Base-by-base conservation (phyloP, 306 rosid species). In the Malus orientalis region DNA sequence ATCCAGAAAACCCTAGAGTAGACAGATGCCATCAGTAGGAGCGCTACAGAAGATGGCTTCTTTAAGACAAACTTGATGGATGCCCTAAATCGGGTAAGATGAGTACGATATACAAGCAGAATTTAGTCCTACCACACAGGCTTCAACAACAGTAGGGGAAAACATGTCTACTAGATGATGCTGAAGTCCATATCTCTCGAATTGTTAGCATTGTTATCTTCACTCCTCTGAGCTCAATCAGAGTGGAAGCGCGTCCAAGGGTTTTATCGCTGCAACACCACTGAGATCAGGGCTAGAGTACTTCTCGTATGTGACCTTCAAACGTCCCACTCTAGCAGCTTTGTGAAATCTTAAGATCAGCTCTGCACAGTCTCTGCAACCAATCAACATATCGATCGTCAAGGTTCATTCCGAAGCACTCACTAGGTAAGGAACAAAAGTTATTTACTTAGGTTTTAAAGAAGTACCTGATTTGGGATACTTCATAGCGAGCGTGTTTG, bases 321-420 rank as follows among this genome's bases (percentile, higher is more conserved):
- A 74, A 73, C 84, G 88, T 75, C 97, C 91, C 25, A 45, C 9
- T 62, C 84, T 75, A 0, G 97, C 90, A 86, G 90, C 84, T 77
- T 81, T 90, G 44, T 91, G 97, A 71, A 91, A 84, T 77, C 83
- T 87, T 83, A 91, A 75, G 67, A 94, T 84, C 94, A 87, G 84
- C 81, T 90, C 91, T 2, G 93, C 97, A 54, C 97, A 86, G 47
- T 69, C 83, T 84, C 97, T 94, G 75, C 70, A 77, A 55, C 15
- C 15, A 12, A 67, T 60, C 27, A 36, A 47, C 32, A 55, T n/a
- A 29, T 16, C 1, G 15, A 5, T 20, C 3, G 18, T 32, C 38
- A 44, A 23, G 2, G 40, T 67, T 65, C 23, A 32, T 62, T 0
- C 4, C 2, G 6, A 70, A 54, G 32, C 42, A 63, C 22, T 30